Base-by-base conservation (phyloP, 2,329 filamentous ascomycete genomes). In the Sclerotinia glacialis region DNA sequence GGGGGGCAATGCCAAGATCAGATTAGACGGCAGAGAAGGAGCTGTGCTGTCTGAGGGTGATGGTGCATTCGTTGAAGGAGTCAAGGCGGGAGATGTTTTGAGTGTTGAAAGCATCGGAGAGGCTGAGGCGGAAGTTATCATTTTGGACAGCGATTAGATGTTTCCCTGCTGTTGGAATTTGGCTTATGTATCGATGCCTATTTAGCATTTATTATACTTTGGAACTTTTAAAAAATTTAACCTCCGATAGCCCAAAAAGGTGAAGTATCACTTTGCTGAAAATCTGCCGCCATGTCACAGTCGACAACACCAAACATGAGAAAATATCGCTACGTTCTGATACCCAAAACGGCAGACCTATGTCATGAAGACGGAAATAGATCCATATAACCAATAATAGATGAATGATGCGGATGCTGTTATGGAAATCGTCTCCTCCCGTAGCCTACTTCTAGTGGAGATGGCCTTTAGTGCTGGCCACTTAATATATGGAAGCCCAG, bases 21-120 rank as follows among this genome's bases (percentile, higher is more conserved):
- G 84, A 71, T 80, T 89, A 72, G 90, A 83, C 74, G 86, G 86
- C 1, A 80, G 87, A 66, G 87, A 90, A 54, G 86, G 90, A 69
- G 85, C 85, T 0, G 80, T 90, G 21, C 76, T 96, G 23, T 80
- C 79, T 0, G 92, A 96, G 78, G 92, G 92, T 0, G 92, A 96
- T 78, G 92, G 91, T 21, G 91, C 90, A 1, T 95, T 91, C 77
- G 80, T 96, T 8, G 86, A 88, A 8, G 78, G 78, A 18, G 83
- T 91, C 14, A 85, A 83, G 72, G 84, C 83, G 12, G 89, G 88
- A 0, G 89, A 91, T 75, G 83, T 83, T 72, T 77, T 91, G 47
- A 78, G 77, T 2, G 82, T 91, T 44, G 87, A 91, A 78, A 90
- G 85, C 73, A 81, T 91, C 46, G 89, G 89, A 2, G 85, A 87